Evolutionary conservation across 768 basidiomycete genomes (phyloP).

Genomic region (Tylopilus vinaceipallidus): DNA sequence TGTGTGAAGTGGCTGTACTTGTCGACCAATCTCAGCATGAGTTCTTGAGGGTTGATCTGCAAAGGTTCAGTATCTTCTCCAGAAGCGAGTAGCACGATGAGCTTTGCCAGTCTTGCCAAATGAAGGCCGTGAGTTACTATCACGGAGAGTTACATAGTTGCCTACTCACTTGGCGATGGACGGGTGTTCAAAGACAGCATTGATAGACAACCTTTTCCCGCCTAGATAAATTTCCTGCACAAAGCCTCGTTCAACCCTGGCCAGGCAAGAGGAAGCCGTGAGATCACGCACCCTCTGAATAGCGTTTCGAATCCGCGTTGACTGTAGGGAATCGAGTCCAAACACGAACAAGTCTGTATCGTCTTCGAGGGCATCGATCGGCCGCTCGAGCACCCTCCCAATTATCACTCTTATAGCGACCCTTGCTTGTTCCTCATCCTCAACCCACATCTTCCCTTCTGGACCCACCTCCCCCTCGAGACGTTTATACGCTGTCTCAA

Average conservation of each 20-base stretch:
- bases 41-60: slow-evolving; percentile 31
- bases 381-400: slow-evolving; percentile 20
- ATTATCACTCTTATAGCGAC: slow-evolving; percentile 15
- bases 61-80: slow-evolving; percentile 25
- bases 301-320: slow-evolving; percentile 48
- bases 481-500: slow-evolving; percentile 39
- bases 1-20: slow-evolving; percentile 32
- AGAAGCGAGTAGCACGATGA: slow-evolving; percentile 35
- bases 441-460: slow-evolving; percentile 16
- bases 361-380: slow-evolving; percentile 16
- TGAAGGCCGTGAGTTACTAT: background rate
- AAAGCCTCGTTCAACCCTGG: slow-evolving; percentile 3
- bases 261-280: slow-evolving; percentile 17
- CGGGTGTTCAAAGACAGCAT: slow-evolving; percentile 51
- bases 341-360: slow-evolving; percentile 44
- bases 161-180: slow-evolving; percentile 41
- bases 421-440: slow-evolving; percentile 11
- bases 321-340: slow-evolving; percentile 55
- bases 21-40: slow-evolving; percentile 47
- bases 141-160: background rate
- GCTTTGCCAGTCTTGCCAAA: slow-evolving; percentile 37
- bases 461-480: slow-evolving; percentile 41
- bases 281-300: slow-evolving; percentile 38
- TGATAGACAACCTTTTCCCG: slow-evolving; percentile 21
- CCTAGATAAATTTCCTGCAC: slow-evolving; percentile 18